Percentiles rank a stretch among this genome's conserved stretches.
Conservation (phyloP, 2,329 filamentous ascomycete species). For the Phaeosphaeria sp. region DNA sequence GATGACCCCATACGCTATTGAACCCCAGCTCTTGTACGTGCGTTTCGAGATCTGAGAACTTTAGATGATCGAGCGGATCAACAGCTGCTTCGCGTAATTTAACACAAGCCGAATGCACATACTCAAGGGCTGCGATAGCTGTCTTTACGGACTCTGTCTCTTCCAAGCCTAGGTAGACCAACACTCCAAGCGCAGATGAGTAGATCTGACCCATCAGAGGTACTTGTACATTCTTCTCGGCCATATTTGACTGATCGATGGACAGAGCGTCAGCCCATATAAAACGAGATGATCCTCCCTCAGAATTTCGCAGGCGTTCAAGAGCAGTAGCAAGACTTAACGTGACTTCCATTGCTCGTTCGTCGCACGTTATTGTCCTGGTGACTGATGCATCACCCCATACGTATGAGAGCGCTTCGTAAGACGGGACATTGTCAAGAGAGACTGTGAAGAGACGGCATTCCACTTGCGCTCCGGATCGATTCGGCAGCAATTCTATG, state of each 20-base stretch:
- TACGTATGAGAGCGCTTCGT: background rate
- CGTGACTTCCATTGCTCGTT: background rate
- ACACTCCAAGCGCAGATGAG: background rate
- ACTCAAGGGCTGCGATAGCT: background rate
- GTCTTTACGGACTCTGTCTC: background rate
- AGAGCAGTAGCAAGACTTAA: background rate
- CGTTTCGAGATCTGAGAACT: background rate
- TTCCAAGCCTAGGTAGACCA: background rate
- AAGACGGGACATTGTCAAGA: background rate
- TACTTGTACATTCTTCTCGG: background rate
- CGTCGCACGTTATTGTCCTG: background rate
- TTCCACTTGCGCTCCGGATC: background rate
- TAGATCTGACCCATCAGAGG: background rate
- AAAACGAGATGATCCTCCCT: background rate
- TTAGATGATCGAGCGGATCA: background rate
- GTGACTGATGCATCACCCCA: background rate
- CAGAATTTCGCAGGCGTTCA: background rate
- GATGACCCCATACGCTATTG: background rate
- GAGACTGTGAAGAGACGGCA: background rate
- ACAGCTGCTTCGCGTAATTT: background rate
- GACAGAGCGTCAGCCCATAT: background rate
- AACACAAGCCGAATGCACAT: background rate
- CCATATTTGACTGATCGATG: background rate
- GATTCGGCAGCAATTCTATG: background rate
- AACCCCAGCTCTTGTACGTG: background rate